These are phyloP conservation scores for Blastobotrys proliferans DNA, from an alignment of 1,139 yeast species.

Conservation along the genomic window DNA sequence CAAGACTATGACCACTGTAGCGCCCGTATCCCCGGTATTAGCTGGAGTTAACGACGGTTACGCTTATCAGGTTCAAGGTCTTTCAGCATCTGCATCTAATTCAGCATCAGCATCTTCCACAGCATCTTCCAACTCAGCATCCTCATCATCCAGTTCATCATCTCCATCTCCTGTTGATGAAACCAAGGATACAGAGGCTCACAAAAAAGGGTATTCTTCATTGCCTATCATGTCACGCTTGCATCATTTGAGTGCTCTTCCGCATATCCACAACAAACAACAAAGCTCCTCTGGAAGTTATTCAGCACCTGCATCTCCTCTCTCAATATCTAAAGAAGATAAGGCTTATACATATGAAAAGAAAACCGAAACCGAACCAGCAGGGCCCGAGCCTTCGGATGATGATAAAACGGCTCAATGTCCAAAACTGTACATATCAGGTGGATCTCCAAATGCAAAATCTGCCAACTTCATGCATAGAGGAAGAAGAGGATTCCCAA, in stretches of 20 bases:
- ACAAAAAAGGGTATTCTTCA: no score
- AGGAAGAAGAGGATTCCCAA: constrained; percentile 14
- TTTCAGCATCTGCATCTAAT: neutral
- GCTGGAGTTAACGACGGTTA: constrained; percentile 5
- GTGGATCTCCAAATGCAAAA: neutral
- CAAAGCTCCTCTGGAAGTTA: no score
- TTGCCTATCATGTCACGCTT: constrained; percentile 6
- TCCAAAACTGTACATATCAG: constrained; percentile 10
- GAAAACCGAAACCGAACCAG: no score
- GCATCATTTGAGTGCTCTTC: constrained; percentile 3
- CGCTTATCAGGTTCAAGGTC: no score
- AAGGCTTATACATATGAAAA: no score
- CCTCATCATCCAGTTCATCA: no score
- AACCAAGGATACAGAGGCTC: no score
- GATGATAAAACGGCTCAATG: neutral
- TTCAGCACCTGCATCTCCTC: no score
- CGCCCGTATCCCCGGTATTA: constrained; percentile 8
- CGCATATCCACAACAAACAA: no score
- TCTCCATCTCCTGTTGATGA: no score
- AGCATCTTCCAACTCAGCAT: neutral
- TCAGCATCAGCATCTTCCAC: constrained; percentile 1
- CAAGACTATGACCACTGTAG: constrained; percentile 8
- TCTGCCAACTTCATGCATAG: constrained; percentile 13
- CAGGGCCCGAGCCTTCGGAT: no score
- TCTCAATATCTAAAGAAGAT: no score